Evolutionary conservation across 441 rosid species (phyloP).

Genomic region (Eruca vesicaria): DNA sequence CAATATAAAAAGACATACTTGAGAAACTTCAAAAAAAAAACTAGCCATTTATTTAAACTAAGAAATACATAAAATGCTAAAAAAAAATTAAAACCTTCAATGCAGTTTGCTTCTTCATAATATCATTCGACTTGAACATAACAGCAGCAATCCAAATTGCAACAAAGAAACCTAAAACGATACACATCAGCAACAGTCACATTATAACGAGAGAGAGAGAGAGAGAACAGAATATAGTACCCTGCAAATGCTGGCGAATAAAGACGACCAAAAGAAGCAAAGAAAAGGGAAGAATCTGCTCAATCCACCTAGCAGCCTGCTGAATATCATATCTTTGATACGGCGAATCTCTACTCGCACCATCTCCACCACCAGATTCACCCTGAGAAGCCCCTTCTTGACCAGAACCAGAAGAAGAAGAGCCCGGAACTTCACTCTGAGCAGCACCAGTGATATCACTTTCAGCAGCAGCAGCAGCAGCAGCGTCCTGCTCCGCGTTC

Average conservation of each 20-base stretch:
- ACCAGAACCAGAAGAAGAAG: not conserved
- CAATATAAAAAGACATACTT: slow-evolving; percentile 25
- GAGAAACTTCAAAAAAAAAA: slow-evolving; percentile 18
- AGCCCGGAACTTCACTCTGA: slow-evolving; percentile 13
- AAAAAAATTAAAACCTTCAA: slow-evolving; percentile 42
- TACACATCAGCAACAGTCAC: not conserved
- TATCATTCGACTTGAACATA: slow-evolving; percentile 60
- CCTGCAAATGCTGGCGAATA: slow-evolving; percentile 70
- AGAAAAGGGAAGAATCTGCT: slow-evolving; percentile 64
- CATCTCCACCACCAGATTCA: slow-evolving; percentile 40
- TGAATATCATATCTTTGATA: slow-evolving; percentile 60
- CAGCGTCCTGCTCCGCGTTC: slow-evolving; percentile 64
- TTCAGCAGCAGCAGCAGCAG: slow-evolving; percentile 10
- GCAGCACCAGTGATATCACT: slow-evolving; percentile 48
- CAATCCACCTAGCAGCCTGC: slow-evolving; percentile 59
- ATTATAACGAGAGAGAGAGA: not conserved
- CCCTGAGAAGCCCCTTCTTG: not conserved
- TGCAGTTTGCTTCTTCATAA: slow-evolving; percentile 65
- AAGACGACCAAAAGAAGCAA: slow-evolving; percentile 58
- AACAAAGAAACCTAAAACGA: slow-evolving; percentile 48
- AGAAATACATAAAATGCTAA: not conserved
- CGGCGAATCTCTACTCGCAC: slow-evolving; percentile 38
- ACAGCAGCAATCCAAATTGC: slow-evolving; percentile 59
- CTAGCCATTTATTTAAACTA: not conserved
- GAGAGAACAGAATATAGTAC: slow-evolving; percentile 23